Evolutionary conservation across 2,329 filamentous ascomycete genomes (phyloP), one percentile per base, ranked within the genome.

Genomic region (Scedosporium apiospermum): DNA sequence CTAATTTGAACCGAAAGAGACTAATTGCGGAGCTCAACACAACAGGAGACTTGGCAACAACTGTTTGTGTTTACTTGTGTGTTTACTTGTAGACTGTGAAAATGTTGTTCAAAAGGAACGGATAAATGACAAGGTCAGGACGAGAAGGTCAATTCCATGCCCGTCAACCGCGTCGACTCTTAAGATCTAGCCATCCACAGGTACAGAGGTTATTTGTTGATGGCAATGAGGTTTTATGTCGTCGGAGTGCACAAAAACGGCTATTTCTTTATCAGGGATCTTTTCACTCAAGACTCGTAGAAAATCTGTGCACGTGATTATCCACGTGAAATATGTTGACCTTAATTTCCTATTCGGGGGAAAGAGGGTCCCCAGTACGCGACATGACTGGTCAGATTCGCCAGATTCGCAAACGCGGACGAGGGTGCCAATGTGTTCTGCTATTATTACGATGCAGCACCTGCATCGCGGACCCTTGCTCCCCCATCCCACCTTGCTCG

Each of bases 401-500:
- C 7, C 18, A 55, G 23, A 55, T 14, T 14, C 18, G 18, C 18
- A 27, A 55, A 55, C 51, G 51, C 51, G 51, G 51, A 55, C 51
- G 51, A 27, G 51, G 51, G 51, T 55, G 51, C 23, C 51, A 55
- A 23, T 55, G 51, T 55, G 9, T 23, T 14, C 21, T 49, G 44
- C n/a, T 49, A 55, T 55, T 55, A 55, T 55, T 55, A 55, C 51
- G 18, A 23, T 55, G 51, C 51, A 23, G 51, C 51, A 23, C 16
- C 51, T 55, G 18, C 18, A 55, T 55, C 51, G 51, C 51, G 51
- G 51, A 55, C 51, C 51, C 51, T 55, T 55, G 51, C 23, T 27
- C 51, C 51, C 51, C 51, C 51, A 55, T 55, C 51, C 51, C 51
- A 55, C 51, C 51, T 23, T 23, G 51, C 51, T 55, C 51, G 51